These are phyloP conservation scores for Trichoderma cornu-damae DNA, from an alignment of 2,329 filamentous ascomycete genomes.

Conservation along the genomic window DNA sequence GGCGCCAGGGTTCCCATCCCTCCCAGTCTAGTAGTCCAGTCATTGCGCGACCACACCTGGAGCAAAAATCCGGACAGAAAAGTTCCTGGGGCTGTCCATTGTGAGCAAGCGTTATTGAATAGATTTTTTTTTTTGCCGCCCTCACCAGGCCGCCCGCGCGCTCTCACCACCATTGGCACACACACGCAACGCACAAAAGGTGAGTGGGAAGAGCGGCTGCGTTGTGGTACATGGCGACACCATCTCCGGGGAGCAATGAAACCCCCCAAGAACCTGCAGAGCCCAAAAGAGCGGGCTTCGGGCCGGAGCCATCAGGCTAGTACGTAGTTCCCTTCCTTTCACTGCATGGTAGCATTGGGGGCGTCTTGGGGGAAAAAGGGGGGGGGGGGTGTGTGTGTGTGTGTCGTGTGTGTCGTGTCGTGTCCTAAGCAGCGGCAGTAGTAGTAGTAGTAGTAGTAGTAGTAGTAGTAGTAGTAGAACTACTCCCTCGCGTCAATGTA, in stretches of 20 bases:
- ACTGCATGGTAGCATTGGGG: neutral
- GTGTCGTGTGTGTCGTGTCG: no score
- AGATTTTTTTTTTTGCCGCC: no score
- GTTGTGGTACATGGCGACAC: neutral
- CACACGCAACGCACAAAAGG: neutral
- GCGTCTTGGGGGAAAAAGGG: neutral
- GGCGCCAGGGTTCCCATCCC: constrained; percentile 6
- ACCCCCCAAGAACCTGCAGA: constrained; percentile 13
- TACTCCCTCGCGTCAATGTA: neutral
- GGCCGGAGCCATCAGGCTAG: neutral
- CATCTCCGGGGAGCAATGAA: constrained; percentile 7
- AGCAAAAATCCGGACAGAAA: neutral
- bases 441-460: no score
- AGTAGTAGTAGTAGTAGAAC: no score
- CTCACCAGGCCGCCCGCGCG: neutral
- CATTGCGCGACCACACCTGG: neutral
- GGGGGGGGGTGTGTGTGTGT: neutral
- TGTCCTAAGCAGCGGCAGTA: no score
- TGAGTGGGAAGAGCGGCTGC: neutral
- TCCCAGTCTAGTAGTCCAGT: no score
- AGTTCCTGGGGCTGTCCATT: no score
- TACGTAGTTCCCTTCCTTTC: no score
- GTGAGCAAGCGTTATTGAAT: neutral
- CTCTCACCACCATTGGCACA: neutral
- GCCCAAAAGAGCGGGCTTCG: neutral